These are phyloP conservation scores for Microbotryum violaceum DNA, from an alignment of 1,284 basidiomycete species.

Conservation along the genomic window DNA sequence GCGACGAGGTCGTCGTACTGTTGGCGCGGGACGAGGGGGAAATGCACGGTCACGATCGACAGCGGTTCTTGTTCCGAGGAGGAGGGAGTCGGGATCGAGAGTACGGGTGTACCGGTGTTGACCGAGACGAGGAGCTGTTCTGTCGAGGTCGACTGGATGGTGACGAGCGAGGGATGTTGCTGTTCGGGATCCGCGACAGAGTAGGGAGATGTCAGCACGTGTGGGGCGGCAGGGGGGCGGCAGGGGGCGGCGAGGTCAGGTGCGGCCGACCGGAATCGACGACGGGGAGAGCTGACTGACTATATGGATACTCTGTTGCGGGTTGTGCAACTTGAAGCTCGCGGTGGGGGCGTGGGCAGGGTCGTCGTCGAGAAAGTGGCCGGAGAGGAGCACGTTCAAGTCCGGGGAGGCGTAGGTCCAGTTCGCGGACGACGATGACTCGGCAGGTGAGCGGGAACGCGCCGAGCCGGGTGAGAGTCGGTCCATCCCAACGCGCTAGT, in stretches of 20 bases:
- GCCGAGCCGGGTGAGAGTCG: background rate
- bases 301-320: slow-evolving; percentile 12
- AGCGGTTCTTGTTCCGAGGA: background rate
- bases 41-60: slow-evolving; percentile 17
- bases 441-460: background rate
- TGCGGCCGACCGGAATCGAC: too few species aligned
- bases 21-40: slow-evolving; percentile 8
- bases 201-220: background rate
- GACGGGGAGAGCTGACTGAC: slow-evolving; percentile 12
- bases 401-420: slow-evolving; percentile 10
- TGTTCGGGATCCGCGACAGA: background rate
- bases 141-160: slow-evolving; percentile 9
- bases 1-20: background rate
- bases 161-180: slow-evolving; percentile 18
- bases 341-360: background rate
- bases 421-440: too few species aligned
- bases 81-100: slow-evolving; percentile 18
- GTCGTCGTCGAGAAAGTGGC: slow-evolving; percentile 1
- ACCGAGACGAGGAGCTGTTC: slow-evolving; percentile 17
- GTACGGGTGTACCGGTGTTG: slow-evolving; percentile 17
- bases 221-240: too few species aligned
- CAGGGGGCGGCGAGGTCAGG: too few species aligned
- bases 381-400: slow-evolving; percentile 12
- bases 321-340: slow-evolving; percentile 8
- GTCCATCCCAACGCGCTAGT: too few species aligned